Conservation (phyloP, 352 stramenopile species). For the Peronospora destructor region DNA sequence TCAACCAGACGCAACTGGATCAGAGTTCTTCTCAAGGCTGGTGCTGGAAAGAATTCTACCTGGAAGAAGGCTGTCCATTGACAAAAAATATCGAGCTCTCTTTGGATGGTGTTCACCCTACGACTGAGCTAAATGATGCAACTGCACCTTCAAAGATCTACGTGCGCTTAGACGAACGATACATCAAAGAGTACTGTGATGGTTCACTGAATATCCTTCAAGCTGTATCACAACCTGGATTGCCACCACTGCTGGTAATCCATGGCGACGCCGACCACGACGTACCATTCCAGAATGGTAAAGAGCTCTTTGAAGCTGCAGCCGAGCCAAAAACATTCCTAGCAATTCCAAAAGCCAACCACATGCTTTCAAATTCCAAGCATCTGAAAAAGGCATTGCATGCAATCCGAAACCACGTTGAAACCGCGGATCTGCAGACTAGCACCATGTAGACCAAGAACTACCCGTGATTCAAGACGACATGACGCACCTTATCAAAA, state of each 20-base stretch:
- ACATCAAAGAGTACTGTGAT: conserved; percentile 48
- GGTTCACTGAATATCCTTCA: conserved; percentile 38
- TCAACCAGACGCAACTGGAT: conserved; percentile 40
- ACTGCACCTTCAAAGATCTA: conserved; percentile 41
- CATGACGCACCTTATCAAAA: too few species aligned
- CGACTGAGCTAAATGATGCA: conserved; percentile 13
- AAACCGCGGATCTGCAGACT: conserved; percentile 1
- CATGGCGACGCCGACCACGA: conserved; percentile 56
- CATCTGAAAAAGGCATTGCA: conserved; percentile 61
- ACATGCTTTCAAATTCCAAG: conserved; percentile 68
- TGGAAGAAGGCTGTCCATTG: conserved; percentile 36
- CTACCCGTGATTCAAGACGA: too few species aligned
- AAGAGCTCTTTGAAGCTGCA: conserved; percentile 50
- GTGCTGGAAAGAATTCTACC: conserved; percentile 74
- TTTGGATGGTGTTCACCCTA: conserved; percentile 29
- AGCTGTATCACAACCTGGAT: conserved; percentile 17
- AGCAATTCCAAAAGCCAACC: conserved; percentile 53
- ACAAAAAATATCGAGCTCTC: conserved; percentile 35
- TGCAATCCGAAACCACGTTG: conserved; percentile 37
- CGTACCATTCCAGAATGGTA: conserved; percentile 47
- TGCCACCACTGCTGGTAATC: conserved; percentile 53
- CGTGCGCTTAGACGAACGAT: conserved; percentile 39
- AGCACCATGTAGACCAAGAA: background rate
- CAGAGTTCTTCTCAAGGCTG: conserved; percentile 31
- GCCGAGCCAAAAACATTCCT: conserved; percentile 52